Conservation (phyloP, 1,284 basidiomycete species). For the Neonothopanus nambi region DNA sequence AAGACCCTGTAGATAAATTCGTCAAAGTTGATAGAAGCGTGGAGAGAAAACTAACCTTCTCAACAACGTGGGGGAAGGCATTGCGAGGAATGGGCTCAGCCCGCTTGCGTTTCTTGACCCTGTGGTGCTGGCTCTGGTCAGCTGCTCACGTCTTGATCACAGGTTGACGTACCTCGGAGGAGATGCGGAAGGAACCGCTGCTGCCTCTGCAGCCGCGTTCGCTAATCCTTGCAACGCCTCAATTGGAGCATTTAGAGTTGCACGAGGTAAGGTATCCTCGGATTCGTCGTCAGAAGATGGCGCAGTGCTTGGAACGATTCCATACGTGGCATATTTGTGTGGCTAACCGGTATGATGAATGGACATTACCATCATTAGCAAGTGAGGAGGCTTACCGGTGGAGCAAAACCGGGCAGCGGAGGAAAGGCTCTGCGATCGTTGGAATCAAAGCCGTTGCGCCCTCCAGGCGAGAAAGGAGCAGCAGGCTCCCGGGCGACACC, state of each 20-base stretch:
- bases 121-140: constrained; percentile 25
- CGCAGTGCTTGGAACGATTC: constrained; percentile 79
- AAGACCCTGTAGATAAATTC: constrained; percentile 53
- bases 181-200: constrained; percentile 60
- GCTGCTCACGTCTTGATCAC: not conserved
- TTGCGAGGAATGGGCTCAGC: constrained; percentile 86
- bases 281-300: constrained; percentile 87
- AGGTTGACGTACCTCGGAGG: constrained; percentile 45
- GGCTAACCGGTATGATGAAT: constrained; percentile 47
- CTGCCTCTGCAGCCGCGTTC: constrained; percentile 91
- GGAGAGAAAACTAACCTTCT: constrained; percentile 56
- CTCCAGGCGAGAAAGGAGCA: not conserved
- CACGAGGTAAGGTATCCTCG: constrained; percentile 80
- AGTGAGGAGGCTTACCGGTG: constrained; percentile 59
- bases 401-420: constrained; percentile 85
- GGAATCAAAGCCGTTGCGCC: constrained; percentile 26
- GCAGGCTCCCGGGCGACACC: not conserved
- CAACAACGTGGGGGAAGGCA: constrained; percentile 81
- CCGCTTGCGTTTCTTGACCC: constrained; percentile 84
- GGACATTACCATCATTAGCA: constrained; percentile 12
- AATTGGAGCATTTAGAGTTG: constrained; percentile 85
- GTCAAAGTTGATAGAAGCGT: not conserved
- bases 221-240: constrained; percentile 91
- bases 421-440: constrained; percentile 58
- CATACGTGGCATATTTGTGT: constrained; percentile 89